These are phyloP conservation scores for Detonula confervacea DNA, from an alignment of 352 stramenopile species.

Conservation along the genomic window DNA sequence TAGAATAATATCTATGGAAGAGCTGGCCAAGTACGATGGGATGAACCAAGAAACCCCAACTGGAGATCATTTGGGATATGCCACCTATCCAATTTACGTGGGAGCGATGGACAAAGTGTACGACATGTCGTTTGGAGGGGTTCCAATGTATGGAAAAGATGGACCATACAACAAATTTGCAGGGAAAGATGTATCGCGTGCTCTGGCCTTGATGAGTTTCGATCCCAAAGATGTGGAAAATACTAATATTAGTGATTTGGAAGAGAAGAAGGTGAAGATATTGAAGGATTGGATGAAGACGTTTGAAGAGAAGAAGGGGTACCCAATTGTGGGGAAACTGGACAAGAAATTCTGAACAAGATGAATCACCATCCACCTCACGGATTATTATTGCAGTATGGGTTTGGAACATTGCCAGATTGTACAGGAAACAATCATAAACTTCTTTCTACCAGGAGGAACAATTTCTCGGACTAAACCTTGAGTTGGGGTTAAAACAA, in stretches of 20 bases:
- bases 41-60: conserved; percentile 58
- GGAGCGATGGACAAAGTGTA: conserved; percentile 94
- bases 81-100: conserved; percentile 93
- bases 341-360: conserved; percentile 52
- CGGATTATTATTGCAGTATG: no score
- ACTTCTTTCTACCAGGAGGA: no score
- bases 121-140: conserved; percentile 95
- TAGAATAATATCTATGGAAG: conserved; percentile 76
- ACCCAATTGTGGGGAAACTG: conserved; percentile 90
- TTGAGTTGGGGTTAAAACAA: no score
- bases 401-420: no score
- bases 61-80: conserved; percentile 69
- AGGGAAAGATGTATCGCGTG: conserved; percentile 93
- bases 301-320: conserved; percentile 92
- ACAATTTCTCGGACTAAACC: no score
- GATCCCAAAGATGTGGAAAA: conserved; percentile 92
- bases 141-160: conserved; percentile 93
- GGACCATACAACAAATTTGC: conserved; percentile 96
- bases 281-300: conserved; percentile 96
- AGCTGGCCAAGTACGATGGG: conserved; percentile 69
- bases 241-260: conserved; percentile 90
- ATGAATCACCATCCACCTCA: no score
- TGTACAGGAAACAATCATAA: no score
- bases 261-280: conserved; percentile 91
- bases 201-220: conserved; percentile 96